These are phyloP conservation scores for Saturnispora saitoi DNA, from an alignment of 805 yeast species.

Conservation along the genomic window DNA sequence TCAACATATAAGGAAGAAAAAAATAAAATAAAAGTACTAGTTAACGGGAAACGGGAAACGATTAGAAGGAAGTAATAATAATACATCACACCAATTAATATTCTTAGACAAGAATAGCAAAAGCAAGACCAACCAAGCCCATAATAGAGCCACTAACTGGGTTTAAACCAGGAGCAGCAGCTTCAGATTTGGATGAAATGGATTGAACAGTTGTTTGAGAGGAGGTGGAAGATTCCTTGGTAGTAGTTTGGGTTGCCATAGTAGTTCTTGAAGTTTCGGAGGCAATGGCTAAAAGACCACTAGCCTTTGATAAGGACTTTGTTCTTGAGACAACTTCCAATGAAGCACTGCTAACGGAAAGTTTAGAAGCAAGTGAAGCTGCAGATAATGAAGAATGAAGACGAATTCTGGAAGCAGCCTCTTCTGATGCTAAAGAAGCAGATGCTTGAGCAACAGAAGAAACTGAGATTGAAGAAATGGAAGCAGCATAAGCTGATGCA, in stretches of 20 bases:
- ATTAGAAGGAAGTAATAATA: conserved; percentile 1
- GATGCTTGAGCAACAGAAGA: conserved; percentile 29
- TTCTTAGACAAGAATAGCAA: conserved; percentile 30
- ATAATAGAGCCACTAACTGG: conserved; percentile 27
- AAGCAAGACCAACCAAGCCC: conserved; percentile 30
- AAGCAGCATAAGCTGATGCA: conserved; percentile 15
- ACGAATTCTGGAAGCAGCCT: conserved; percentile 5
- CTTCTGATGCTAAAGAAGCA: conserved; percentile 12
- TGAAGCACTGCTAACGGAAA: conserved; percentile 8
- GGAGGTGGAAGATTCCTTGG: conserved; percentile 25
- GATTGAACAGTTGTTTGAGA: conserved; percentile 17
- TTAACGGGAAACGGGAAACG: background rate
- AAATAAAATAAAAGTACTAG: background rate
- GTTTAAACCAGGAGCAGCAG: conserved; percentile 23
- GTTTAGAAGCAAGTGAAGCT: conserved; percentile 9
- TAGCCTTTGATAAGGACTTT: conserved; percentile 27
- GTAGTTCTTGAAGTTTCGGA: conserved; percentile 23
- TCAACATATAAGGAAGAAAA: background rate
- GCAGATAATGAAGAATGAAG: conserved; percentile 8
- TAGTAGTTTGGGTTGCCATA: conserved; percentile 5
- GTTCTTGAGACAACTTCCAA: conserved; percentile 11
- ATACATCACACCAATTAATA: background rate
- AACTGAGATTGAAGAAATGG: conserved; percentile 23
- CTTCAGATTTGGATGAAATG: conserved; percentile 13
- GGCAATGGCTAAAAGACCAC: conserved; percentile 35